phyloP scores from a whole-genome alignment of 129 eudicot genomes.

The Flaveria bidentis region DNA sequence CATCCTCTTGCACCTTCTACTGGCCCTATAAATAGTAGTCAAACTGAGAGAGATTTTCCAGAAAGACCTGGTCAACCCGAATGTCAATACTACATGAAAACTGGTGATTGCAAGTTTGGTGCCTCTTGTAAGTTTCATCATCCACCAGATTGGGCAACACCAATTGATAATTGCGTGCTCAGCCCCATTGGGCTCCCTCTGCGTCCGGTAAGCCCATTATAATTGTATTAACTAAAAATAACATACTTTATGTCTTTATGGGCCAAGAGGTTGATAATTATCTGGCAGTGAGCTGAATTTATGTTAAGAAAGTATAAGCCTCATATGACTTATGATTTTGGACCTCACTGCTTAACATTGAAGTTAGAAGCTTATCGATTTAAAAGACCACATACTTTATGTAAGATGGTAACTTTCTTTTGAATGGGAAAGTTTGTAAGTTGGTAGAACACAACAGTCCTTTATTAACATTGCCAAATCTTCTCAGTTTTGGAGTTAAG shows the following conservation, averaged over 20 bases:
- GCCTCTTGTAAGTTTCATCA: conserved; percentile 81
- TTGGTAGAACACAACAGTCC: too few species aligned
- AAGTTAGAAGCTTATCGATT: too few species aligned
- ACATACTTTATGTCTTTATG: neutral
- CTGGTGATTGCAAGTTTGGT: conserved; percentile 88
- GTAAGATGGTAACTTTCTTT: too few species aligned
- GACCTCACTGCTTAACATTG: too few species aligned
- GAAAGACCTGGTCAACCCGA: conserved; percentile 81
- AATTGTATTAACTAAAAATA: neutral
- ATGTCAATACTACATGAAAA: conserved; percentile 79
- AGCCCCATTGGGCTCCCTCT: conserved; percentile 83
- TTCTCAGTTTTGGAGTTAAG: too few species aligned
- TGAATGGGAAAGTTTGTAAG: too few species aligned
- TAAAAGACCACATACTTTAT: too few species aligned
- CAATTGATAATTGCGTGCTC: conserved; percentile 49
- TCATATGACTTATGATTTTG: too few species aligned
- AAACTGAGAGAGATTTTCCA: conserved; percentile 52
- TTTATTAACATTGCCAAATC: too few species aligned
- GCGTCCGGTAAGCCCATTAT: conserved; percentile 65
- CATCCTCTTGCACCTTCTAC: conserved; percentile 50
- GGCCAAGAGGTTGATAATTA: neutral
- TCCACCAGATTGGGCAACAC: conserved; percentile 67
- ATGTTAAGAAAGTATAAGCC: too few species aligned
- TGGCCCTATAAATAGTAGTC: conserved; percentile 42
- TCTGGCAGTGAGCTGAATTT: too few species aligned